These are phyloP conservation scores for Aspergillus quadrilineatus DNA, from an alignment of 2,329 filamentous ascomycete species.

Conservation along the genomic window DNA sequence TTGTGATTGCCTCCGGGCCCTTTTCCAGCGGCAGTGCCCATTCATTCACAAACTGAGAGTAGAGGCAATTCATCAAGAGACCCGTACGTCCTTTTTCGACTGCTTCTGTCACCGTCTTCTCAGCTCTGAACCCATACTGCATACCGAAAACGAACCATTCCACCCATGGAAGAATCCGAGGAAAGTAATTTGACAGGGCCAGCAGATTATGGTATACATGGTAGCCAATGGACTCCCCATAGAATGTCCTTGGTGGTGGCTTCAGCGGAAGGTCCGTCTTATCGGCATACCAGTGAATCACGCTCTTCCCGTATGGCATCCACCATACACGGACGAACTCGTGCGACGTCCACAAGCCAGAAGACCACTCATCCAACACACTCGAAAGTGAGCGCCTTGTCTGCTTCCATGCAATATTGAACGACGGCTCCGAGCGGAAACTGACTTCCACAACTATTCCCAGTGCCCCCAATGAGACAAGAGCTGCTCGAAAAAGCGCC, in stretches of 20 bases:
- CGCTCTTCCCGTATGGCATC: slow-evolving; percentile 87
- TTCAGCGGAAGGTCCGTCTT: slow-evolving; percentile 65
- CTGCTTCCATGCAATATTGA: slow-evolving; percentile 85
- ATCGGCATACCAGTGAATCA: slow-evolving; percentile 86
- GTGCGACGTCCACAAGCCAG: slow-evolving; percentile 73
- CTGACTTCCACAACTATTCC: slow-evolving; percentile 90
- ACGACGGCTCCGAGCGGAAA: slow-evolving; percentile 74
- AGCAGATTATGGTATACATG: slow-evolving; percentile 91
- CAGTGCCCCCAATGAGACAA: slow-evolving; percentile 83
- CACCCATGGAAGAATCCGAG: slow-evolving; percentile 77
- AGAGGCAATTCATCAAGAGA: slow-evolving; percentile 93
- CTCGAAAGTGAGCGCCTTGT: slow-evolving; percentile 68
- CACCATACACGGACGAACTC: slow-evolving; percentile 97
- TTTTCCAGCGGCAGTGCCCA: slow-evolving; percentile 87
- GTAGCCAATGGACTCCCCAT: slow-evolving; percentile 78
- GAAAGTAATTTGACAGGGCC: slow-evolving; percentile 73
- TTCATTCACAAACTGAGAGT: slow-evolving; percentile 98
- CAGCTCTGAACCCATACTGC: slow-evolving; percentile 82
- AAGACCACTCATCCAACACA: slow-evolving; percentile 70
- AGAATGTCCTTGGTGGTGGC: slow-evolving; percentile 68
- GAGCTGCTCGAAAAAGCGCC: slow-evolving; percentile 82
- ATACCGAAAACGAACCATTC: slow-evolving; percentile 98
- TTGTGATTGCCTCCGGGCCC: slow-evolving; percentile 80
- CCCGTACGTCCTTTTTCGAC: slow-evolving; percentile 78
- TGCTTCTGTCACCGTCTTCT: slow-evolving; percentile 66